Evolutionary conservation across 2,329 filamentous ascomycete genomes (phyloP).

Genomic region (Huntiella moniliformis): DNA sequence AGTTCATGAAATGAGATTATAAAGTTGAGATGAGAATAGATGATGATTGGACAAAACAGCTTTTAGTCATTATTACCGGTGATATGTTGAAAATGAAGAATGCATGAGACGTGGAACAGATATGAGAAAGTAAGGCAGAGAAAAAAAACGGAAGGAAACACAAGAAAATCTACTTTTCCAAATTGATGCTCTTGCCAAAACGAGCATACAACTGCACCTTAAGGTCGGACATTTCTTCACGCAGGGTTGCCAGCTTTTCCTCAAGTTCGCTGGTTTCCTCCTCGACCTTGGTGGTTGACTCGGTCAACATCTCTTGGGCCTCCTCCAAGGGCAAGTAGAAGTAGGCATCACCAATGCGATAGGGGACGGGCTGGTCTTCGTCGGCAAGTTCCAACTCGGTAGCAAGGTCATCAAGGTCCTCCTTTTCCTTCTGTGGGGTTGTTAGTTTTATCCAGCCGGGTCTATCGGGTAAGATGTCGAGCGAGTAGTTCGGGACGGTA

Average conservation of each 20-base stretch:
- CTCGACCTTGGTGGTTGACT: constrained; percentile 55
- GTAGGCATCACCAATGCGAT: constrained; percentile 94
- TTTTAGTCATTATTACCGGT: too few species aligned
- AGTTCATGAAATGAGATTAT: not conserved
- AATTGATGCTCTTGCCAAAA: constrained; percentile 91
- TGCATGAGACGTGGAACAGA: too few species aligned
- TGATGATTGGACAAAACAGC: too few species aligned
- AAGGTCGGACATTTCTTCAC: constrained; percentile 73
- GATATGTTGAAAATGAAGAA: too few species aligned
- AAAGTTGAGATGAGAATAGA: too few species aligned
- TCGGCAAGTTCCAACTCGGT: constrained; percentile 86
- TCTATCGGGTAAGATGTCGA: not conserved
- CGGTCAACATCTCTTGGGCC: constrained; percentile 66
- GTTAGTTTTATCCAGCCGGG: not conserved
- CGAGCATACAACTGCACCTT: constrained; percentile 88
- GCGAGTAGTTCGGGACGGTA: too few species aligned
- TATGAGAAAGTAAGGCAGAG: too few species aligned
- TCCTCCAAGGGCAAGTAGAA: constrained; percentile 68
- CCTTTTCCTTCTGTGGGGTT: constrained; percentile 71
- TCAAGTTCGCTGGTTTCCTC: constrained; percentile 58
- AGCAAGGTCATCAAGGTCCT: constrained; percentile 85
- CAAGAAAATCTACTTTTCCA: constrained; percentile 33
- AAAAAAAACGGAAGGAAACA: too few species aligned
- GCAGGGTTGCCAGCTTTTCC: constrained; percentile 52
- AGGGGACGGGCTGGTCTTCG: constrained; percentile 88